Evolutionary conservation across 2,329 filamentous ascomycete genomes (phyloP).

Genomic region (Alternaria dauci): DNA sequence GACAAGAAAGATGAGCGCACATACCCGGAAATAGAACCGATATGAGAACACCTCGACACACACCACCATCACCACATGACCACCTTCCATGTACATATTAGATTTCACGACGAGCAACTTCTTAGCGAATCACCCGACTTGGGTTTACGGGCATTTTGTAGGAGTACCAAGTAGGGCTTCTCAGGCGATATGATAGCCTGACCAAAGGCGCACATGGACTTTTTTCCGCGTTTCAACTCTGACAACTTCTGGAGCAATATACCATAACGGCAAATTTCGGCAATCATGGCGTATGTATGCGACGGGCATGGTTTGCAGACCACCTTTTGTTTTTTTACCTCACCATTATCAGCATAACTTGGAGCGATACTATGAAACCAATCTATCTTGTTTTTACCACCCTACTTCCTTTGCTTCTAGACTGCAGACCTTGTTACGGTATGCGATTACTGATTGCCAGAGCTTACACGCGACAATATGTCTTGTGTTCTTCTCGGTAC

Average conservation of each 20-base stretch:
- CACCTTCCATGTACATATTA: conserved; percentile 13
- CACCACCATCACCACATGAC: not conserved
- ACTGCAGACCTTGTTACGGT: not conserved
- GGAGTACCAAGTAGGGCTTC: not conserved
- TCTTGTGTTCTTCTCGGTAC: not conserved
- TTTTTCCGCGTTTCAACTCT: not conserved
- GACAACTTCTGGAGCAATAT: not conserved
- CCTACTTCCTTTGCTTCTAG: not conserved
- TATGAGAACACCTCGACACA: conserved; percentile 8
- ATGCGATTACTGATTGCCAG: not conserved
- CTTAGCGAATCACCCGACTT: conserved; percentile 1
- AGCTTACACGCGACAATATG: not conserved
- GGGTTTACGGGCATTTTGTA: not conserved
- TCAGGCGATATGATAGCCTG: not conserved
- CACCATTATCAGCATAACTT: not conserved
- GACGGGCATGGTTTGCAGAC: not conserved
- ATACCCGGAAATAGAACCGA: conserved; percentile 13
- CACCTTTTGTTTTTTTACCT: not conserved
- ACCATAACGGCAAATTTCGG: conserved; percentile 7
- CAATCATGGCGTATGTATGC: conserved; percentile 5
- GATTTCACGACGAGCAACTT: conserved; percentile 14
- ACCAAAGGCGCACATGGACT: not conserved
- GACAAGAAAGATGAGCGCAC: conserved; percentile 22
- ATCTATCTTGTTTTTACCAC: not conserved
- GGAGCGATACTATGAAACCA: not conserved